These are phyloP conservation scores for Xylaria sp. DNA, from an alignment of 2,329 filamentous ascomycete species.

Conservation along the genomic window DNA sequence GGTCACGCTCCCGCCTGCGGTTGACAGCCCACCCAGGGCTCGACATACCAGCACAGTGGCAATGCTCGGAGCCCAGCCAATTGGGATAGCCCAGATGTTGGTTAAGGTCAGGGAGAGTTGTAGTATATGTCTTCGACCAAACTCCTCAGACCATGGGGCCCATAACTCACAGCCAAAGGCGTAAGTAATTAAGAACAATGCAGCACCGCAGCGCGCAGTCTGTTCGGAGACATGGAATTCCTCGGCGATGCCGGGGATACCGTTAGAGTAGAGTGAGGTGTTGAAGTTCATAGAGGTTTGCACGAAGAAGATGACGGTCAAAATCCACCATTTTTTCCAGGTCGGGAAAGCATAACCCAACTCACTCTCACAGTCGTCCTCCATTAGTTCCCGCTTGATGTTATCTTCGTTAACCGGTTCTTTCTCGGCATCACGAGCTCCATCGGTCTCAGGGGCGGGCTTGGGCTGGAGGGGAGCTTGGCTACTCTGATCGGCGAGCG, in stretches of 20 bases:
- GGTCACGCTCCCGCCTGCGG: conserved; percentile 78
- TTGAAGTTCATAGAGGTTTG: conserved; percentile 85
- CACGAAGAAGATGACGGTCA: conserved; percentile 77
- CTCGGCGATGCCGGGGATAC: conserved; percentile 70
- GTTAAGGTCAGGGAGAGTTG: conserved; percentile 79
- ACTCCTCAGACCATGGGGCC: conserved; percentile 88
- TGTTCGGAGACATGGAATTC: conserved; percentile 76
- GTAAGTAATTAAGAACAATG: conserved; percentile 82
- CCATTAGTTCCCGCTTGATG: conserved; percentile 47
- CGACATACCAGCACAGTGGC: conserved; percentile 76
- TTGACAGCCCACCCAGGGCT: conserved; percentile 75
- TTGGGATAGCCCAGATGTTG: conserved; percentile 80
- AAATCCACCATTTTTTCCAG: conserved; percentile 77
- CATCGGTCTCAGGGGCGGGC: conserved; percentile 38
- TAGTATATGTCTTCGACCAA: conserved; percentile 80
- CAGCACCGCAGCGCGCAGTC: conserved; percentile 76
- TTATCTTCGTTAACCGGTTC: conserved; percentile 36
- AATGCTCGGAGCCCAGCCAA: conserved; percentile 79
- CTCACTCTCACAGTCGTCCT: conserved; percentile 70
- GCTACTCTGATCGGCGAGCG: conserved; percentile 31
- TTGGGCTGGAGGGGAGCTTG: conserved; percentile 35
- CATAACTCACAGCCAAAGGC: conserved; percentile 89
- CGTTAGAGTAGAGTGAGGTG: conserved; percentile 78
- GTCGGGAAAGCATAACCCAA: conserved; percentile 70
- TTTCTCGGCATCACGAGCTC: conserved; percentile 41